Evolutionary conservation across 805 yeast species (phyloP).

Genomic region (Metschnikowia arizonensis): DNA sequence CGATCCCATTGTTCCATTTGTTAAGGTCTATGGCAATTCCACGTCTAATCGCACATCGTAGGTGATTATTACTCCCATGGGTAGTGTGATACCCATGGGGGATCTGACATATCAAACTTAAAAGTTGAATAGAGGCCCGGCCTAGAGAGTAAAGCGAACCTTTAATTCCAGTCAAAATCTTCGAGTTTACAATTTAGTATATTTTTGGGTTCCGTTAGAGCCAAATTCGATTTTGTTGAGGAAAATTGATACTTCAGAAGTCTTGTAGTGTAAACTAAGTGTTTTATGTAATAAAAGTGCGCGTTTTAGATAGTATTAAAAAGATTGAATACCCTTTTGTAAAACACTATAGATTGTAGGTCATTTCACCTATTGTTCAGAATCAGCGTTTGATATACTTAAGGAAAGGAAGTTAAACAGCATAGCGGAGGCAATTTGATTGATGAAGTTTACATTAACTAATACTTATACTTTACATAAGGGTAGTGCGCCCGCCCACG

Average conservation of each 20-base stretch:
- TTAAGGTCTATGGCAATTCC: too few relatives aligned
- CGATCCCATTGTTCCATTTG: too few relatives aligned
- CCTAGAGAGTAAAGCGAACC: background rate
- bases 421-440: background rate
- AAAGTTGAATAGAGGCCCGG: background rate
- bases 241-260: background rate
- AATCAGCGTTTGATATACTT: background rate
- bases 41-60: too few relatives aligned
- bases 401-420: background rate
- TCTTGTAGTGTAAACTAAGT: background rate
- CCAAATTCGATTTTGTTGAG: background rate
- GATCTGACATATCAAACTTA: too few relatives aligned
- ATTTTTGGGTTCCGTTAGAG: background rate
- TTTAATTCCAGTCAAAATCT: background rate
- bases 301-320: background rate
- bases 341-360: too few relatives aligned
- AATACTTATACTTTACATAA: constrained; percentile 48
- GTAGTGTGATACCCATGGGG: too few relatives aligned
- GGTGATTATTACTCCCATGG: too few relatives aligned
- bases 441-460: background rate
- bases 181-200: background rate
- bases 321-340: background rate
- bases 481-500: constrained; percentile 79
- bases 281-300: background rate
- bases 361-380: background rate